Percentiles rank a stretch among this genome's conserved stretches.
These are phyloP conservation scores for Ceratobasidium sp. DNA, from an alignment of 1,284 basidiomycete species.

Conservation along the genomic window DNA sequence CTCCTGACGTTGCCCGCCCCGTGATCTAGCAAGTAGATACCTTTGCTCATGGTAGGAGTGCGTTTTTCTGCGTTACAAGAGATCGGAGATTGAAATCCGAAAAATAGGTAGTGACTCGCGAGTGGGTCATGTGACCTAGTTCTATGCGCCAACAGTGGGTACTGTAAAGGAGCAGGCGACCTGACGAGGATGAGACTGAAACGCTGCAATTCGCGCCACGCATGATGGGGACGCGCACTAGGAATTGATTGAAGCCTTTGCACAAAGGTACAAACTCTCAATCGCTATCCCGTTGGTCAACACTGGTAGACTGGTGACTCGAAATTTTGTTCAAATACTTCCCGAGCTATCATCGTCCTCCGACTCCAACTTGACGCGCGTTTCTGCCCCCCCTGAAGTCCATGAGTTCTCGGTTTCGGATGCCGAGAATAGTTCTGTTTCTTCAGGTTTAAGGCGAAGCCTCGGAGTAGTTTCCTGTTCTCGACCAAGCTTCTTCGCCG, in stretches of 20 bases:
- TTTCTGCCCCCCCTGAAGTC: constrained; percentile 22
- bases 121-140: constrained; percentile 12
- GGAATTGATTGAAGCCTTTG: not conserved
- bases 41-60: constrained; percentile 10
- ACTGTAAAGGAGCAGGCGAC: not conserved
- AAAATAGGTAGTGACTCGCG: constrained; percentile 1
- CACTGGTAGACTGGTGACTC: not conserved
- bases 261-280: not conserved
- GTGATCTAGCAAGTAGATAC: constrained; percentile 90
- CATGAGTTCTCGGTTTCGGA: constrained; percentile 35
- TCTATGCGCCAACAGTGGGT: constrained; percentile 4
- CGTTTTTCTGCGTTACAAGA: not conserved
- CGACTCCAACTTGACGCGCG: constrained; percentile 16
- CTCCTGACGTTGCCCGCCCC: constrained; percentile 95
- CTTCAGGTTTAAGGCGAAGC: constrained; percentile 10
- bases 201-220: not conserved
- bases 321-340: not conserved
- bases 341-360: constrained; percentile 28
- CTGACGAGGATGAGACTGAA: not conserved
- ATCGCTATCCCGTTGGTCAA: not conserved
- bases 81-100: constrained; percentile 6
- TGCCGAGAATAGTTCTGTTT: constrained; percentile 5
- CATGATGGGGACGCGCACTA: no score
- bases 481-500: not conserved
- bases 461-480: constrained; percentile 5